Evolutionary conservation across 2,329 filamentous ascomycete genomes (phyloP), one percentile per base, ranked within the genome.

Genomic region (Trichoderma sp.): DNA sequence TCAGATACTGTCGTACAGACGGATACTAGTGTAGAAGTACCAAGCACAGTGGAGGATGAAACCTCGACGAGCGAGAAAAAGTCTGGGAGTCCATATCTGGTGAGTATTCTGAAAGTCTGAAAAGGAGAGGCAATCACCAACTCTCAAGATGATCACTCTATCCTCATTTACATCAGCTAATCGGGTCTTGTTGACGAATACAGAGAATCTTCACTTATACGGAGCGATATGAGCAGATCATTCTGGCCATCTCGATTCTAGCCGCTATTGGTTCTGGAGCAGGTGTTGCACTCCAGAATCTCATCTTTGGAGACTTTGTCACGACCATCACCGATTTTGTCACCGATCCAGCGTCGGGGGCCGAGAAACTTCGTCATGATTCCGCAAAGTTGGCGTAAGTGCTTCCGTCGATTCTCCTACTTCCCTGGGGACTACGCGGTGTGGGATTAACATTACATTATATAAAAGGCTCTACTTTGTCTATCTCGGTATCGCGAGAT

Each of bases 391-490:
- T 78, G 34, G 76, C 77, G 78, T 79, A 64, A 67, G 77, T 64
- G 5, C 5, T 15, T 53, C 10, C 25, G 5, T 27, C 15, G 10
- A 10, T 19, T 17, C 12, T 19, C 19, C 12, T 19, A 17, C 15
- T 5, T 6, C 2, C 9, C 2, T 17, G 12, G 2, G n/a, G 8
- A 32, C 15, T 9, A 3, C 10, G 9, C 42, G 13, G 13, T 17
- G 83, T 84, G 71, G 71, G 83, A 59, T 82, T 48, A 75, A 2
- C 81, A 82, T 9, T 80, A 17, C 39, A 73, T 12, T 2, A n/a
- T n/a, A n/a, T n/a, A n/a, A 25, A 71, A 84, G 83, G 0, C 76
- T 89, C 6, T 88, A 84, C 73, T 87, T 88, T 71, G 79, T 88
- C 29, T 88, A 87, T 69, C 78, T 89, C 13, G 87, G 87, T 71